Percentiles rank a stretch among this genome's conserved stretches.
Evolutionary conservation across 2,329 filamentous ascomycete species (phyloP).

Genomic region (Gliomastix tumulicola): DNA sequence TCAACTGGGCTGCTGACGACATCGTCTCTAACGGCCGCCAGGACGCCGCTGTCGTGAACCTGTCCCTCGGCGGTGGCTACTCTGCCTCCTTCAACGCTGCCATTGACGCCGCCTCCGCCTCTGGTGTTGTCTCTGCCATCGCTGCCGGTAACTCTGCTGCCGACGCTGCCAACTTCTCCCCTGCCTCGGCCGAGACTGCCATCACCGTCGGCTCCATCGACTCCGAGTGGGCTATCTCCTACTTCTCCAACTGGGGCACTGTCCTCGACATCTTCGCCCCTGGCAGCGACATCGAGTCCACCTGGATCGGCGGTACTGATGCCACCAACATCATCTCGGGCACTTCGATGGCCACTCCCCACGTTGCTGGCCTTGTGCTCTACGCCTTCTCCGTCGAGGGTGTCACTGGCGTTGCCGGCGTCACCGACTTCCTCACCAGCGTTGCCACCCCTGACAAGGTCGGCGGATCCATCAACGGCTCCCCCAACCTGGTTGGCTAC

Average conservation of each 20-base stretch:
- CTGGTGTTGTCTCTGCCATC: slow-evolving; percentile 43
- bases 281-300: slow-evolving; percentile 35
- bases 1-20: slow-evolving; percentile 36
- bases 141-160: slow-evolving; percentile 46
- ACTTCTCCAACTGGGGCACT: slow-evolving; percentile 40
- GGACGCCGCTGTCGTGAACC: slow-evolving; percentile 39
- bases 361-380: slow-evolving; percentile 49
- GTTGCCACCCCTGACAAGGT: slow-evolving; percentile 1
- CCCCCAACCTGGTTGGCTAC: slow-evolving; percentile 41
- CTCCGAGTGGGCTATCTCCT: background rate
- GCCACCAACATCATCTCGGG: slow-evolving; percentile 44
- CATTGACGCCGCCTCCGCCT: slow-evolving; percentile 32
- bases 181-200: slow-evolving; percentile 20
- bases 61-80: slow-evolving; percentile 43
- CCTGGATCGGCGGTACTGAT: slow-evolving; percentile 37
- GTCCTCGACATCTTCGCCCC: slow-evolving; percentile 45
- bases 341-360: slow-evolving; percentile 59
- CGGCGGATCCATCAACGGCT: slow-evolving; percentile 19
- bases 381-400: slow-evolving; percentile 38
- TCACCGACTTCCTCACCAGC: background rate
- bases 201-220: slow-evolving; percentile 28
- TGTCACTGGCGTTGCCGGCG: slow-evolving; percentile 2
- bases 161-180: slow-evolving; percentile 15
- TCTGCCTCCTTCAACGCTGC: slow-evolving; percentile 42
- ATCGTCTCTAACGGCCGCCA: slow-evolving; percentile 30